Evolutionary conservation across 2,329 filamentous ascomycete species (phyloP).

Genomic region (Ophiostoma ulmi): DNA sequence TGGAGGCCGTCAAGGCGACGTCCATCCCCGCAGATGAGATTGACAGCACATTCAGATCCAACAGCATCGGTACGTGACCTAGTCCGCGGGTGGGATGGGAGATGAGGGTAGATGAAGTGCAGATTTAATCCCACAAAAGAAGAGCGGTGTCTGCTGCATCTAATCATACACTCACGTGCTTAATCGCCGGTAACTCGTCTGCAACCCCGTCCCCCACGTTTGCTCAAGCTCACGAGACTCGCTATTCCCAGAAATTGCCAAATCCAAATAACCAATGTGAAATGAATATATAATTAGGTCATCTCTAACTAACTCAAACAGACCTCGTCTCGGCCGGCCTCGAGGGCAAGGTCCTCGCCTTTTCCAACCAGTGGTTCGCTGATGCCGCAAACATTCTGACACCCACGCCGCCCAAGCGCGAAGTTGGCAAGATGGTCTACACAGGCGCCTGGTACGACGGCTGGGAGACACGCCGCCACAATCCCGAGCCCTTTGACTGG

Average conservation of each 20-base stretch:
- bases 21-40: slow-evolving; percentile 50
- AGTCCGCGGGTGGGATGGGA: neutral
- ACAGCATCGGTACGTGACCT: slow-evolving; percentile 49
- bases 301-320: slow-evolving; percentile 30
- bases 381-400: slow-evolving; percentile 60
- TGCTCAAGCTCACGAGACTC: neutral
- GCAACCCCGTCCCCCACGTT: neutral
- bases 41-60: slow-evolving; percentile 57
- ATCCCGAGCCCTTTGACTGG: slow-evolving; percentile 60
- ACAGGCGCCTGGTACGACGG: slow-evolving; percentile 67
- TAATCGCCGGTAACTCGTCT: neutral
- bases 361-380: slow-evolving; percentile 65
- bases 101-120: neutral
- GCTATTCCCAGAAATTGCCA: neutral
- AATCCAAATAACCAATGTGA: no score
- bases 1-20: slow-evolving; percentile 50
- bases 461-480: slow-evolving; percentile 65
- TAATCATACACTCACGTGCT: slow-evolving; percentile 1
- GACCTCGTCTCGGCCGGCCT: slow-evolving; percentile 58
- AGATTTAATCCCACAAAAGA: neutral
- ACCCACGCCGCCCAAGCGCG: slow-evolving; percentile 57
- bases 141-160: neutral
- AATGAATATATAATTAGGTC: no score
- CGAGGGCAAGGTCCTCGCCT: slow-evolving; percentile 59
- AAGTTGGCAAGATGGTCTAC: slow-evolving; percentile 63